These are phyloP conservation scores for Lentinus brumalis DNA, from an alignment of 768 basidiomycete species.

Conservation along the genomic window DNA sequence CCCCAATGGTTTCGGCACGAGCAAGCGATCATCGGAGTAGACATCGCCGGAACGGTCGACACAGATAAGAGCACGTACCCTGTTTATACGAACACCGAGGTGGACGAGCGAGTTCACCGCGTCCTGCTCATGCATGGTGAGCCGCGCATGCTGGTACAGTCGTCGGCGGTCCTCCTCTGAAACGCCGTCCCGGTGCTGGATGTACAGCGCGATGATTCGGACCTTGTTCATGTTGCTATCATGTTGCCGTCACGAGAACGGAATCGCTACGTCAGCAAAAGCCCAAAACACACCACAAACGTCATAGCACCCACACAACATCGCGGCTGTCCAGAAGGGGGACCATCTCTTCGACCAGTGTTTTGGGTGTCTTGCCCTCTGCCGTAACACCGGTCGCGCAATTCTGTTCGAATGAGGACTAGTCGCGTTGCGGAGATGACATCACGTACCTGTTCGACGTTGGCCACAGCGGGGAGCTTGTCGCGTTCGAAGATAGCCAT, in stretches of 20 bases:
- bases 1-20: too few species aligned
- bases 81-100: conserved; percentile 80
- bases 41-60: neutral
- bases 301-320: conserved; percentile 61
- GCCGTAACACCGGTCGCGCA: conserved; percentile 91
- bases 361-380: conserved; percentile 94
- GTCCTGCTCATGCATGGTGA: conserved; percentile 89
- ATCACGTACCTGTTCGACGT: conserved; percentile 79
- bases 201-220: conserved; percentile 93
- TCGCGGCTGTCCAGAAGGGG: conserved; percentile 87
- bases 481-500: conserved; percentile 92
- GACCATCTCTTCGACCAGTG: conserved; percentile 97
- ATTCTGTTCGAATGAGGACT: conserved; percentile 49
- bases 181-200: conserved; percentile 93
- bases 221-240: conserved; percentile 88
- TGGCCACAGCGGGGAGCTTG: conserved; percentile 79
- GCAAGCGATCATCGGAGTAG: too few species aligned
- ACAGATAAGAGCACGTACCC: conserved; percentile 50
- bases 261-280: conserved; percentile 9
- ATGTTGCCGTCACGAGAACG: conserved; percentile 13
- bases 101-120: conserved; percentile 84
- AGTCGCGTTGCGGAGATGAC: neutral
- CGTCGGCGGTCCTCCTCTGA: conserved; percentile 97
- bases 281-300: neutral
- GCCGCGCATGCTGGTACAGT: conserved; percentile 91